Evolutionary conservation across 495 filamentous ascomycete genomes (phyloP).

Genomic region (Neurospora sp.): DNA sequence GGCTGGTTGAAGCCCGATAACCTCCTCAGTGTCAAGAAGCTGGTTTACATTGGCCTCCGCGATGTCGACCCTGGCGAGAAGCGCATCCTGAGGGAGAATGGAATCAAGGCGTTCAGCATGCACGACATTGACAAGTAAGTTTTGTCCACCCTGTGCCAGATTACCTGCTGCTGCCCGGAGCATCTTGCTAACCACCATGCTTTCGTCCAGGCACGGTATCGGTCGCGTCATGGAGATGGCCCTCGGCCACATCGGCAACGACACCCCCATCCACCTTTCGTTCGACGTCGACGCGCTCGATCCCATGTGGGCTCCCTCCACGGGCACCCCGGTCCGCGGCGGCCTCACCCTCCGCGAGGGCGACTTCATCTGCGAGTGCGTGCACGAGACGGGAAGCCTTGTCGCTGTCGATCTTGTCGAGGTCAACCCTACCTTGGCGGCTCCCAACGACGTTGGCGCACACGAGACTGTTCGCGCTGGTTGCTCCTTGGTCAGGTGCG

Average conservation of each 20-base stretch:
- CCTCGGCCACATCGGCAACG: slow-evolving; percentile 81
- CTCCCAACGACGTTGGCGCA: slow-evolving; percentile 51
- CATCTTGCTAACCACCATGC: slow-evolving; percentile 1
- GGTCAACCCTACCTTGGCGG: slow-evolving; percentile 83
- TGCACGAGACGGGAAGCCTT: slow-evolving; percentile 85
- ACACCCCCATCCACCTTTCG: slow-evolving; percentile 91
- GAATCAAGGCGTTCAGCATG: slow-evolving; percentile 95
- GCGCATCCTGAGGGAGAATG: slow-evolving; percentile 72
- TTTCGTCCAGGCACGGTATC: slow-evolving; percentile 62
- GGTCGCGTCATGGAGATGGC: slow-evolving; percentile 97
- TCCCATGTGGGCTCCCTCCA: slow-evolving; percentile 91
- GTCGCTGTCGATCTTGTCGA: slow-evolving; percentile 92
- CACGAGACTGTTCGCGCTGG: slow-evolving; percentile 83
- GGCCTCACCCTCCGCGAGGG: slow-evolving; percentile 91
- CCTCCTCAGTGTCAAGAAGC: slow-evolving; percentile 58
- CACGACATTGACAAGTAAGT: slow-evolving; percentile 82
- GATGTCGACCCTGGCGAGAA: slow-evolving; percentile 93
- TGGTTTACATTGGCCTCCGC: slow-evolving; percentile 93
- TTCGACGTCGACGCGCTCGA: slow-evolving; percentile 98
- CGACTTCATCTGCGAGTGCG: slow-evolving; percentile 94
- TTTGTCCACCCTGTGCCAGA: background rate
- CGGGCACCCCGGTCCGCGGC: slow-evolving; percentile 91
- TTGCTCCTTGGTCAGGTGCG: slow-evolving; percentile 83
- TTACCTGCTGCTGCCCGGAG: slow-evolving; percentile 5
- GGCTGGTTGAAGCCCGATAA: slow-evolving; percentile 68